Percentiles rank a stretch among this genome's conserved stretches.
These are phyloP conservation scores for Xylaria sp. DNA, from an alignment of 2,329 filamentous ascomycete species.

Conservation along the genomic window DNA sequence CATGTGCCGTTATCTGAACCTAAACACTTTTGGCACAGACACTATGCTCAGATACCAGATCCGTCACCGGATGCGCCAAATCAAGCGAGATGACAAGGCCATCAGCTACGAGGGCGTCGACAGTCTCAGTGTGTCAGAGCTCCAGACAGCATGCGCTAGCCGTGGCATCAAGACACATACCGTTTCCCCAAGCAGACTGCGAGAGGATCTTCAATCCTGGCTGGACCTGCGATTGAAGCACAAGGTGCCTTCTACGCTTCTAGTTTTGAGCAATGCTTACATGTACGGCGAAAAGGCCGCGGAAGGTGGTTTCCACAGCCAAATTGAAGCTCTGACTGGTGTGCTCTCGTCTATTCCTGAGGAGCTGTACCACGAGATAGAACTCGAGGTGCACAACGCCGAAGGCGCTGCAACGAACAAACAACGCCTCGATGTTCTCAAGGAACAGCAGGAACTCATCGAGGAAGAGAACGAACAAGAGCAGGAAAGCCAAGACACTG, in stretches of 20 bases:
- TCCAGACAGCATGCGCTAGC: conserved; percentile 91
- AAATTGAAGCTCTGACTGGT: conserved; percentile 92
- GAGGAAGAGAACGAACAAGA: conserved; percentile 96
- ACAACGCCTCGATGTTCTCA: conserved; percentile 96
- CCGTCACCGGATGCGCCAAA: conserved; percentile 97
- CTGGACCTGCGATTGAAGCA: conserved; percentile 92
- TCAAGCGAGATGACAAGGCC: conserved; percentile 96
- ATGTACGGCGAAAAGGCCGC: conserved; percentile 83
- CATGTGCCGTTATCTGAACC: conserved; percentile 98
- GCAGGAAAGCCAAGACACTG: conserved; percentile 79
- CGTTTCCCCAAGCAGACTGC: conserved; percentile 85
- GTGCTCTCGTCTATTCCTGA: conserved; percentile 96
- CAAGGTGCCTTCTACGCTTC: conserved; percentile 93
- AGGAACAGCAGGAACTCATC: conserved; percentile 98
- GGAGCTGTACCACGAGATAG: conserved; percentile 99
- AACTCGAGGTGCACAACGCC: conserved; percentile 95
- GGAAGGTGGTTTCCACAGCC: conserved; percentile 86
- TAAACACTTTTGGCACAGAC: conserved; percentile 96
- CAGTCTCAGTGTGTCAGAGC: conserved; percentile 89
- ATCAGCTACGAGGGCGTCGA: conserved; percentile 96
- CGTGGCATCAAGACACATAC: conserved; percentile 94
- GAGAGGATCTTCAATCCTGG: conserved; percentile 93
- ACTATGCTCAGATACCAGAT: conserved; percentile 98
- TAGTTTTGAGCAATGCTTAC: conserved; percentile 97
- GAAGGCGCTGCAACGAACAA: conserved; percentile 99